Base-by-base conservation (phyloP, 805 yeast genomes). In the Saturnispora halmiae region DNA sequence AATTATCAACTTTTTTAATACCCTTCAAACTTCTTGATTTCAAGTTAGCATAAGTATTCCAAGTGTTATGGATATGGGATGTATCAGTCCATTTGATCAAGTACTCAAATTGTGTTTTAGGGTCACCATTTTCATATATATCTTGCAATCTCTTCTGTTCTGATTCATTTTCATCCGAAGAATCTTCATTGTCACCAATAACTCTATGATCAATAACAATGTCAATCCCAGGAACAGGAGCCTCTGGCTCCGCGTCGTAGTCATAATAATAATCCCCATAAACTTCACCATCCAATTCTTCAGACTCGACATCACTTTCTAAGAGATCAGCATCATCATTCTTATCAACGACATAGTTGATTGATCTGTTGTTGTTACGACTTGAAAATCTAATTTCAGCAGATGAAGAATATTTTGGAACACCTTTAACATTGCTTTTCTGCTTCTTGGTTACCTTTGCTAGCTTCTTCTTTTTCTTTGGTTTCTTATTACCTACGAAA, bases 61-160 rank as follows among this genome's bases (percentile, higher is more conserved):
- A 92, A 0, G 95, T 80, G 59, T 90, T 92, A 63, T 92, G 99
- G 46, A 92, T 67, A 64, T 92, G 97, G 11, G 96, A 83, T 46
- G 77, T 69, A 40, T 75, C 84, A 15, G 73, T 69, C 98, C 99
- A 92, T 63, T 92, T 92, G 51, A 92, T 72, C 50, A 69, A 59
- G 55, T 75, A 70, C 49, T 72, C 74, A 52, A 68, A 79, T 45
- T 74, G 77, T 38, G 65, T 64, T 51, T 80, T 81, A 31, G 84
- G 79, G 44, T 60, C 61, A 26, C 65, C 64, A 37, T 55, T 50
- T 6, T 42, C 38, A n/a, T 46, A 44, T 9, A 46, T 45, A 36
- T 47, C 46, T 36, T 47, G 51, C 11, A 36, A 20, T 27, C 29
- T 47, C 47, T 34, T 56, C 50, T 4, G 48, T 25, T 37, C 50